Evolutionary conservation across 1,284 basidiomycete genomes (phyloP).

Genomic region (Bondarzewia mesenterica): DNA sequence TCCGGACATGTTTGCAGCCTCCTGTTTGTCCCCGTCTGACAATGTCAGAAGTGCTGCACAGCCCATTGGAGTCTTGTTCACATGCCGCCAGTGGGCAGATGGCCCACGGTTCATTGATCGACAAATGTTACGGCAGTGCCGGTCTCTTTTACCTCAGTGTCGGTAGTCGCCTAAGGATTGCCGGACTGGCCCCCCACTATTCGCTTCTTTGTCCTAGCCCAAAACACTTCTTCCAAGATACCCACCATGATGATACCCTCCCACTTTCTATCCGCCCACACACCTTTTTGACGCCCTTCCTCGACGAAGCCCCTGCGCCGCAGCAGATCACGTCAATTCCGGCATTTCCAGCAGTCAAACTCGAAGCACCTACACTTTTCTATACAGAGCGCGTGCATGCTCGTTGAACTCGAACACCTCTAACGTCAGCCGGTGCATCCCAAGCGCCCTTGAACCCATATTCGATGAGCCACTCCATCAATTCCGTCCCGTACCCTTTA

Average conservation of each 20-base stretch:
- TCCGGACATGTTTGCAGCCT: too few species aligned
- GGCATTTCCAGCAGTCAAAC: neutral
- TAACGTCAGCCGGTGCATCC: constrained; percentile 22
- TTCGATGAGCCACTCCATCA: constrained; percentile 22
- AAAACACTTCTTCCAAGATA: constrained; percentile 19
- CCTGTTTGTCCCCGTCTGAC: too few species aligned
- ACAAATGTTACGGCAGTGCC: too few species aligned
- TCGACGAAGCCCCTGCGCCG: constrained; percentile 14
- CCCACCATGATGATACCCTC: constrained; percentile 19
- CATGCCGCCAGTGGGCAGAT: too few species aligned
- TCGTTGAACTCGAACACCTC: constrained; percentile 22
- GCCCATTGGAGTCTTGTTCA: too few species aligned
- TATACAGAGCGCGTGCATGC: constrained; percentile 20
- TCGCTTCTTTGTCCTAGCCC: neutral
- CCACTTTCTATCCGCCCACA: constrained; percentile 19
- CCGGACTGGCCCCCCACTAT: neutral
- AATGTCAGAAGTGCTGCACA: too few species aligned
- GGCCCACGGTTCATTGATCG: too few species aligned
- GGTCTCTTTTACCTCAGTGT: too few species aligned
- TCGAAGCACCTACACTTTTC: constrained; percentile 19
- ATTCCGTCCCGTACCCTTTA: constrained; percentile 25
- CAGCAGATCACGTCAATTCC: neutral
- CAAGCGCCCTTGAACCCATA: constrained; percentile 23
- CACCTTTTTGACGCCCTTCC: constrained; percentile 11
- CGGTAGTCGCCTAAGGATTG: too few species aligned